phyloP scores from a whole-genome alignment of 345 rosid genomes.

The sweet orange (Citrus sinensis) region DNA sequence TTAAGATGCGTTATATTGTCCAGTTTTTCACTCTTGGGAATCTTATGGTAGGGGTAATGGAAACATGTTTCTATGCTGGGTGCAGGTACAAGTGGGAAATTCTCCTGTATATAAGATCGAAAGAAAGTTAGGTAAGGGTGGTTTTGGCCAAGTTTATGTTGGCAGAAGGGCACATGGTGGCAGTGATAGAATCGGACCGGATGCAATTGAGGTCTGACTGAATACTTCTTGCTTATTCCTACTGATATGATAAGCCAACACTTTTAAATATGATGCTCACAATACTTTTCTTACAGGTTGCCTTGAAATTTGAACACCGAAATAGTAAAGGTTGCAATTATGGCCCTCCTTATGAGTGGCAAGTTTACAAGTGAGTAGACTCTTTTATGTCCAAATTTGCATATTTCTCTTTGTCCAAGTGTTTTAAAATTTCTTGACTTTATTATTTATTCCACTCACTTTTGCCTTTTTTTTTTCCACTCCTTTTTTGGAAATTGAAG shows the following conservation, averaged over 20 bases:
- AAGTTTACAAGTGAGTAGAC: constrained; percentile 74
- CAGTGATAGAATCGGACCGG: constrained; percentile 68
- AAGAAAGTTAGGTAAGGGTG: constrained; percentile 95
- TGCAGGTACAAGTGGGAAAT: constrained; percentile 85
- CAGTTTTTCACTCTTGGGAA: not conserved
- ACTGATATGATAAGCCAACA: constrained; percentile 1
- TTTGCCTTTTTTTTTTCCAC: not conserved
- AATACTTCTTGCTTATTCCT: not conserved
- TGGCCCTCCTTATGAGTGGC: constrained; percentile 99
- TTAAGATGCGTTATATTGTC: not conserved
- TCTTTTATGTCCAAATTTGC: constrained; percentile 3
- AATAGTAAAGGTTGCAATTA: constrained; percentile 94
- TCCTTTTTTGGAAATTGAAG: constrained; percentile 24
- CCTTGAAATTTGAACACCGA: constrained; percentile 90
- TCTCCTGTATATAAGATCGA: constrained; percentile 85
- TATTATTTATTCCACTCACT: not conserved
- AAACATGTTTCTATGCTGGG: not conserved
- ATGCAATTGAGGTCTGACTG: constrained; percentile 67
- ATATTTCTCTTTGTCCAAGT: not conserved
- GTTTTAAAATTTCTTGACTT: not conserved
- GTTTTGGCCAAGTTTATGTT: constrained; percentile 97
- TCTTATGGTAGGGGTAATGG: not conserved
- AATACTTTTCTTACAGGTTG: constrained; percentile 58
- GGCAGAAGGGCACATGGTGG: constrained; percentile 76
- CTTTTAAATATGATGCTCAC: not conserved